Evolutionary conservation across 2,329 filamentous ascomycete genomes (phyloP).

Genomic region (Sporothrix brasiliensis): DNA sequence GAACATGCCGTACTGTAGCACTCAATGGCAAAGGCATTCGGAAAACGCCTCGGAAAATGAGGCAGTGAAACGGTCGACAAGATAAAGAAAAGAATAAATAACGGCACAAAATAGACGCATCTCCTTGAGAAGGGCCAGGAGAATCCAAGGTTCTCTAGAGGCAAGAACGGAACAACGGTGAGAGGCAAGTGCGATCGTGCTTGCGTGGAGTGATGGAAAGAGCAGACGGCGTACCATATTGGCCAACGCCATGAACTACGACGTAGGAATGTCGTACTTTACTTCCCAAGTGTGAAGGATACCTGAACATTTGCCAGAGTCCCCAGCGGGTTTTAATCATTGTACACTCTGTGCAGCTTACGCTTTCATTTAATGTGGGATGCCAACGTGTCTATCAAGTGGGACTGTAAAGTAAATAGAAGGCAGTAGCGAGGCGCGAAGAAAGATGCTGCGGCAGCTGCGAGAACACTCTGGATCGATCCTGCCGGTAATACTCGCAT

Average conservation of each 20-base stretch:
- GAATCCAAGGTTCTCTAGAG: no score
- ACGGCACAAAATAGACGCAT: not conserved
- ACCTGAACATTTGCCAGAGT: not conserved
- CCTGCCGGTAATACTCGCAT: conserved; percentile 4
- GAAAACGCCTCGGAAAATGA: not conserved
- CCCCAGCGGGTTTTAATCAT: not conserved
- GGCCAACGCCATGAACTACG: not conserved
- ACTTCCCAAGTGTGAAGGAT: not conserved
- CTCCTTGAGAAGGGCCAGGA: not conserved
- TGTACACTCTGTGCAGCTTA: not conserved
- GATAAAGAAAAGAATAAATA: no score
- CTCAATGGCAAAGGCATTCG: not conserved
- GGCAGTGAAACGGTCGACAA: not conserved
- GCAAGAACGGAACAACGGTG: not conserved
- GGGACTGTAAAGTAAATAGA: not conserved
- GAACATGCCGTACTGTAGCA: not conserved
- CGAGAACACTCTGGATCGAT: not conserved
- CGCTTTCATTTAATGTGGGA: not conserved
- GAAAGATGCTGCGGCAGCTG: not conserved
- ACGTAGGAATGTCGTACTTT: not conserved
- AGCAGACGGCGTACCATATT: not conserved
- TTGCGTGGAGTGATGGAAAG: not conserved
- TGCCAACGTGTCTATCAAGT: not conserved
- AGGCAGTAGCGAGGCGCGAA: not conserved
- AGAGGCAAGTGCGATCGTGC: conserved; percentile 3